Base-by-base conservation (phyloP, 768 basidiomycete genomes). In the Steccherinum ochraceum region DNA sequence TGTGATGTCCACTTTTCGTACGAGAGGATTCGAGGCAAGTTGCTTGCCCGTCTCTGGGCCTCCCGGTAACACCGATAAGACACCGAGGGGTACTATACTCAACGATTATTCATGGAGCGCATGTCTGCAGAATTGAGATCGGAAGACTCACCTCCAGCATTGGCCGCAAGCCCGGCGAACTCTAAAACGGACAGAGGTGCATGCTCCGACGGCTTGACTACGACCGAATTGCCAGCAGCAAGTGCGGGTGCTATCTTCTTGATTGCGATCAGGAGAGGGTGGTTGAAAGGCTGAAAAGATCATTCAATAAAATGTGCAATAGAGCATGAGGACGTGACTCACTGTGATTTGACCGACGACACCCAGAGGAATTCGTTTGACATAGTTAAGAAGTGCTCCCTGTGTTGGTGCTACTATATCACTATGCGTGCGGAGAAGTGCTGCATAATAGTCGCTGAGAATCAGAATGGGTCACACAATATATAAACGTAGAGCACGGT, bases 331-430 rank as follows among this genome's bases (percentile, higher is more conserved):
- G 46, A 16, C n/a, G n/a, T n/a, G 23, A 50, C 76, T 63, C 51
- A 89, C 89, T 12, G 88, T 92, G 21, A 93, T 87, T 62, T 93
- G 89, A 0, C 84, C 90, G 35, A 91, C 88, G n/a, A 92, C 90
- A 11, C 91, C 91, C 0, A 93, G 75, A 0, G 91, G 89, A 11
- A 89, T 73, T 12, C 91, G 77, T 45, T 81, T 77, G 4, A 93
- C 83, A 63, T 88, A 84, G 60, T 92, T 93, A 27, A 92, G 67
- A 35, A 93, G 64, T 48, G 78, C 80, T 0, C 91, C 91, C 58
- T 89, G 84, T 0, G 87, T 88, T 2, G 89, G 91, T 12, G 86
- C 81, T 16, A 91, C 74, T 54, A 80, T 84, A 4, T 69, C 75
- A 62, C 84, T 81, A 41, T 79, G 75, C 2, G 89, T 92, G 44